These are phyloP conservation scores for Verticillium nubilum DNA, from an alignment of 2,329 filamentous ascomycete genomes.

Conservation along the genomic window DNA sequence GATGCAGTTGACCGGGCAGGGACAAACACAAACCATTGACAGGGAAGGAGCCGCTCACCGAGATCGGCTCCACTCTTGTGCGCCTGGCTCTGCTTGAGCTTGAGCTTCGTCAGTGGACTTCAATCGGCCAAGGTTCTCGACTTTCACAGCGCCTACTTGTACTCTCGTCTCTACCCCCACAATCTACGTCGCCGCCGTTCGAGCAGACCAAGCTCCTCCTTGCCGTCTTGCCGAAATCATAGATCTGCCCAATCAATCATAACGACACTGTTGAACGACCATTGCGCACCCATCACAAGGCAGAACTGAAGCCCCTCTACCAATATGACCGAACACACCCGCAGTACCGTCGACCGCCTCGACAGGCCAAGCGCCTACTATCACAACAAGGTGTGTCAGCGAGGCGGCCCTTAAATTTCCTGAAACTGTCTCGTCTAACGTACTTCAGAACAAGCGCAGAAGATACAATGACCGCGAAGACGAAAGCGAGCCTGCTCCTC, in stretches of 20 bases:
- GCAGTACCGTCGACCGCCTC: slow-evolving; percentile 81
- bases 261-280: background rate
- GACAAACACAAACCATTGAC: background rate
- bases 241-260: too few relatives aligned
- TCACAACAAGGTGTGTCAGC: slow-evolving; percentile 62
- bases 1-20: background rate
- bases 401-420: slow-evolving; percentile 21
- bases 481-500: slow-evolving; percentile 31
- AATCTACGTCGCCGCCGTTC: too few relatives aligned
- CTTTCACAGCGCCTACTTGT: background rate
- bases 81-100: background rate
- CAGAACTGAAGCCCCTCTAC: background rate
- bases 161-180: too few relatives aligned
- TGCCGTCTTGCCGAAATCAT: too few relatives aligned
- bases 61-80: background rate
- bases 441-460: slow-evolving; percentile 63
- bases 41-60: background rate
- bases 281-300: background rate
- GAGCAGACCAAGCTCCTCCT: too few relatives aligned
- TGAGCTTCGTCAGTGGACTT: background rate
- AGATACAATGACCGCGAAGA: slow-evolving; percentile 52
- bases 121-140: background rate
- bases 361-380: slow-evolving; percentile 96
- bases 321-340: slow-evolving; percentile 39
- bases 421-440: background rate